Percentiles rank a stretch among this genome's conserved stretches.
Evolutionary conservation across 441 rosid species (phyloP).

Genomic region (Hura crepitans): DNA sequence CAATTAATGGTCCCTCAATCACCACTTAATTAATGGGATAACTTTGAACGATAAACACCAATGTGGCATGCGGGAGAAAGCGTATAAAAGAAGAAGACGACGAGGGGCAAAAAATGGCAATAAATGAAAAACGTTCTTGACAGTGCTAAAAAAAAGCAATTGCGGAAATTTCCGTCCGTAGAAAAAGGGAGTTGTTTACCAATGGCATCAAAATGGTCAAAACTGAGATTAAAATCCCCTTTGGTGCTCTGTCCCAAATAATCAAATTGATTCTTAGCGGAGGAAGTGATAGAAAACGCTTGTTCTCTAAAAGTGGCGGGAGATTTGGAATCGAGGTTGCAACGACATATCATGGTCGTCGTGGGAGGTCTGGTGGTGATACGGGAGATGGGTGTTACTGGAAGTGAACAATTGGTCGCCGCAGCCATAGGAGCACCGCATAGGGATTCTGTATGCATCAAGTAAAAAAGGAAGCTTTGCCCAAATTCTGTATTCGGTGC

Average conservation of each 20-base stretch:
- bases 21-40: not conserved
- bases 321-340: conserved; percentile 33
- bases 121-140: too few species aligned
- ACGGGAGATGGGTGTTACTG: conserved; percentile 16
- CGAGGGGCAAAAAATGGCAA: not conserved
- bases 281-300: conserved; percentile 64
- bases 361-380: conserved; percentile 15
- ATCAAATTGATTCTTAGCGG: conserved; percentile 63
- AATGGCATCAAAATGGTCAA: conserved; percentile 54
- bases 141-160: too few species aligned
- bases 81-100: not conserved
- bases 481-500: too few species aligned
- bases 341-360: conserved; percentile 26
- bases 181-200: conserved; percentile 29
- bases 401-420: conserved; percentile 16
- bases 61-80: not conserved
- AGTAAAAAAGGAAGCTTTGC: not conserved
- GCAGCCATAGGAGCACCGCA: conserved; percentile 27
- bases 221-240: conserved; percentile 86
- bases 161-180: too few species aligned
- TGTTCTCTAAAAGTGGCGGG: conserved; percentile 38
- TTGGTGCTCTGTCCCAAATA: conserved; percentile 94
- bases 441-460: not conserved
- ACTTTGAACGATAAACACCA: too few species aligned
- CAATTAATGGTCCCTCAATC: not conserved